Base-by-base conservation (phyloP, 1,284 basidiomycete genomes). In the Moesziomyces sp. region DNA sequence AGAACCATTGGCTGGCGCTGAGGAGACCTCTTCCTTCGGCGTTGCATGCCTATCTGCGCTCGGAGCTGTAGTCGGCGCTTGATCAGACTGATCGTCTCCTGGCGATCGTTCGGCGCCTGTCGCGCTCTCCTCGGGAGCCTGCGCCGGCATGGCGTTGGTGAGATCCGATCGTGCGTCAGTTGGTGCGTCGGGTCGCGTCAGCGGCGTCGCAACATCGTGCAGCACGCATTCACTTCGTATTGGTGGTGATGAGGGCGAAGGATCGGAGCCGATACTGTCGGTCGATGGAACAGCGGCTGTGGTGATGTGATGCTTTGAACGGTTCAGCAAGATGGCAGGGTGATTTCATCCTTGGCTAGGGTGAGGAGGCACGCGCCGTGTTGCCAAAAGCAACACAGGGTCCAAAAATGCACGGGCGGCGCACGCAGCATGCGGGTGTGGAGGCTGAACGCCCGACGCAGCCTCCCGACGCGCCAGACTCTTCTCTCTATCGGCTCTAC, bases 141-240 rank as follows among this genome's bases (percentile, higher is more conserved):
- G 24, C 28, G 52, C 19, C 28, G 54, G n/a, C 49, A 30, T 48
- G 7, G 28, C 3, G n/a, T 21, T 21, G 24, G 3, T 21, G 19
- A 21, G 13, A 23, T 42, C 24, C 38, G 40, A 35, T 28, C n/a
- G 33, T n/a, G 38, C 16, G 26, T 50, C 18, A 28, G 35, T 26
- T 42, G 9, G 26, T 43, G 38, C 19, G 14, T 56, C 47, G 5
- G 30, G 9, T 9, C n/a, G 24, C 30, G 43, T 33, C 18, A 52
- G 10, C 21, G 28, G 58, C 62, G 58, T 50, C n/a, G 33, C 33
- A 24, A 24, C 52, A 61, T 59, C 8, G 33, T 46, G 54, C 38
- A 21, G 19, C 38, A 10, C 18, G 13, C 5, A 6, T 11, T 5
- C 14, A 50, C 16, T 16, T 16, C 19, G 16, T 23, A 13, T 33